phyloP scores from a whole-genome alignment of 345 rosid genomes.

The Syzygium oleosum region DNA sequence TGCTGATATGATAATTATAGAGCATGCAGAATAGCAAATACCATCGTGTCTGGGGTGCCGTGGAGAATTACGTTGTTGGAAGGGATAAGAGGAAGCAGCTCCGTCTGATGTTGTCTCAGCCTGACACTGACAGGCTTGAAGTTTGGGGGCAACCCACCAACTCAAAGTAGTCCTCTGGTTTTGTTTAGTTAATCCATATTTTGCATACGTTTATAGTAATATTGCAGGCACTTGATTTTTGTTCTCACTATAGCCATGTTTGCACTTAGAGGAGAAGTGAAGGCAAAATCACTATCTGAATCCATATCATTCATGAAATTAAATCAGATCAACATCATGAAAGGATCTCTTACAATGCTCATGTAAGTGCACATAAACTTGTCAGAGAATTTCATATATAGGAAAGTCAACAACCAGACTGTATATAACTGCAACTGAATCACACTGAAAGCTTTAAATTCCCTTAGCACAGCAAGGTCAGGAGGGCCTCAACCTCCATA shows the following conservation, averaged over 20 bases:
- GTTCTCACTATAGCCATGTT: background rate
- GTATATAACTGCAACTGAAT: background rate
- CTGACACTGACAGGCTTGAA: constrained; percentile 98
- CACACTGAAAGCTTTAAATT: background rate
- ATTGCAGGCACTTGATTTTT: background rate
- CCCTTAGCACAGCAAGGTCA: background rate
- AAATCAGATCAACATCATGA: background rate
- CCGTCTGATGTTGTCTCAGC: constrained; percentile 90
- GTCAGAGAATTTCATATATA: background rate
- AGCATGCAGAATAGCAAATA: constrained; percentile 50
- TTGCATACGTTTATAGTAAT: background rate
- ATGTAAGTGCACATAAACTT: background rate
- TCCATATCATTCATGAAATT: background rate
- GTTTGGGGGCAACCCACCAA: constrained; percentile 96
- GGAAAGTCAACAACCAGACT: background rate
- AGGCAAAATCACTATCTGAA: background rate
- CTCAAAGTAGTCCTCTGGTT: constrained; percentile 59
- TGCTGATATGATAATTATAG: background rate
- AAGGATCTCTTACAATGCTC: background rate
- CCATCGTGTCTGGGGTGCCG: constrained; percentile 97
- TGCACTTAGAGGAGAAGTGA: background rate
- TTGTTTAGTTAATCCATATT: no score
- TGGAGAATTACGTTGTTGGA: constrained; percentile 70
- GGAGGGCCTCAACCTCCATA: background rate
- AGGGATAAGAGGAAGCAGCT: constrained; percentile 88